phyloP scores from a whole-genome alignment of 2,329 filamentous ascomycete genomes.

The Coniochaeta ligniaria region DNA sequence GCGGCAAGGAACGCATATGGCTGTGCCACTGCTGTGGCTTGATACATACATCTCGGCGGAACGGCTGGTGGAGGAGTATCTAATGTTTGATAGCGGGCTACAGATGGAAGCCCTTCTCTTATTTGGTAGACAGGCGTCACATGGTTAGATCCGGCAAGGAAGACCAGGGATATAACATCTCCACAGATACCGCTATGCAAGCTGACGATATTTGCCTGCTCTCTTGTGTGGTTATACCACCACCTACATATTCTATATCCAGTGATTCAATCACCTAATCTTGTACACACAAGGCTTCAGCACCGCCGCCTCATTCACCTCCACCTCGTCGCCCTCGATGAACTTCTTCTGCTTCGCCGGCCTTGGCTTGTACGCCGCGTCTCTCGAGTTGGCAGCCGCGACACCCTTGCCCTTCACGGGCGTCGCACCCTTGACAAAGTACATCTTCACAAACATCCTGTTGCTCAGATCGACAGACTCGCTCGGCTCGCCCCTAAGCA shows the following conservation, averaged over 20 bases:
- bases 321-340: slow-evolving; percentile 52
- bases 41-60: background rate
- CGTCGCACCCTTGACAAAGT: slow-evolving; percentile 77
- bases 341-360: slow-evolving; percentile 40
- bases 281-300: slow-evolving; percentile 97
- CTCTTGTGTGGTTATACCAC: background rate
- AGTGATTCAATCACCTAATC: slow-evolving; percentile 51
- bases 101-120: background rate
- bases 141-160: slow-evolving; percentile 1
- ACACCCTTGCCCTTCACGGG: slow-evolving; percentile 71
- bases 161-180: background rate
- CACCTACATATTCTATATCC: background rate
- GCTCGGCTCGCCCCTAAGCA: slow-evolving; percentile 60
- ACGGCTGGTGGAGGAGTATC: background rate
- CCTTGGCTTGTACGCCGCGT: slow-evolving; percentile 35
- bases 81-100: background rate
- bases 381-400: slow-evolving; percentile 39
- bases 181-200: slow-evolving; percentile 3
- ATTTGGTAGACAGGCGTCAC: background rate
- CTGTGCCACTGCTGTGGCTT: background rate
- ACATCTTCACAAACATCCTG: slow-evolving; percentile 98
- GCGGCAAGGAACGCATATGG: background rate
- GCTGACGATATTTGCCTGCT: background rate
- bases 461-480: slow-evolving; percentile 73
- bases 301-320: slow-evolving; percentile 56